Conservation (phyloP, 2,329 filamentous ascomycete genomes). For the Pseudocercospora macadamiae region DNA sequence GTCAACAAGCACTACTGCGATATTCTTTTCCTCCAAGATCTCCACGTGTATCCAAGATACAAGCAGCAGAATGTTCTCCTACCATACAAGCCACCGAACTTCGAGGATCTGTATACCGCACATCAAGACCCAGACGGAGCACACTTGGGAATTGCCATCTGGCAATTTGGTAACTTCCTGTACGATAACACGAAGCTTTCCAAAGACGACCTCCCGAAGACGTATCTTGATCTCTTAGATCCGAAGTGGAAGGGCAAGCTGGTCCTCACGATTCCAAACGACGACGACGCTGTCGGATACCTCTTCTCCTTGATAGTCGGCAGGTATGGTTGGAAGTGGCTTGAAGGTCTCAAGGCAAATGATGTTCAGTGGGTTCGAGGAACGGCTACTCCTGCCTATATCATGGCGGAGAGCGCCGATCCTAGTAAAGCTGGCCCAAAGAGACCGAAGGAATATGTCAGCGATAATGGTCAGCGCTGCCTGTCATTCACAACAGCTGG, state of each 20-base stretch:
- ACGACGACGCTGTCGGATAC: conserved; percentile 59
- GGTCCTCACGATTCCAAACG: conserved; percentile 59
- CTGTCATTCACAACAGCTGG: background rate
- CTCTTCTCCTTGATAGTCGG: conserved; percentile 50
- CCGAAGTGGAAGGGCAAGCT: conserved; percentile 59
- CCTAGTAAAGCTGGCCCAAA: background rate
- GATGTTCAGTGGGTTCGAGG: conserved; percentile 57
- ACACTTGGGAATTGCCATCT: too few species aligned
- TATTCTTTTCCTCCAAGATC: too few species aligned
- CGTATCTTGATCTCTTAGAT: conserved; percentile 44
- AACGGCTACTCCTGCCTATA: conserved; percentile 42
- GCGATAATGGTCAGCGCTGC: background rate
- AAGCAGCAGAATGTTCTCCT: too few species aligned
- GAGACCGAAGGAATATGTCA: background rate
- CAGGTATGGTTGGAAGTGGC: conserved; percentile 49
- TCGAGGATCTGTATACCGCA: too few species aligned
- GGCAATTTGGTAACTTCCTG: conserved; percentile 30
- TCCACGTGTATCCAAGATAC: too few species aligned
- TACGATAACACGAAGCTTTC: conserved; percentile 41
- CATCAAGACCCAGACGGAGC: too few species aligned
- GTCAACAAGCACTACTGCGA: too few species aligned
- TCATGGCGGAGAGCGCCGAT: background rate
- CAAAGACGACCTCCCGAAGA: conserved; percentile 5
- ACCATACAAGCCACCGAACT: too few species aligned
- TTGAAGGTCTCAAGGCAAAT: conserved; percentile 49